Percentiles rank a stretch among this genome's conserved stretches.
phyloP scores from a whole-genome alignment of 176 grass and related monocot genomes.

The Bolboschoenus planiculmis region DNA sequence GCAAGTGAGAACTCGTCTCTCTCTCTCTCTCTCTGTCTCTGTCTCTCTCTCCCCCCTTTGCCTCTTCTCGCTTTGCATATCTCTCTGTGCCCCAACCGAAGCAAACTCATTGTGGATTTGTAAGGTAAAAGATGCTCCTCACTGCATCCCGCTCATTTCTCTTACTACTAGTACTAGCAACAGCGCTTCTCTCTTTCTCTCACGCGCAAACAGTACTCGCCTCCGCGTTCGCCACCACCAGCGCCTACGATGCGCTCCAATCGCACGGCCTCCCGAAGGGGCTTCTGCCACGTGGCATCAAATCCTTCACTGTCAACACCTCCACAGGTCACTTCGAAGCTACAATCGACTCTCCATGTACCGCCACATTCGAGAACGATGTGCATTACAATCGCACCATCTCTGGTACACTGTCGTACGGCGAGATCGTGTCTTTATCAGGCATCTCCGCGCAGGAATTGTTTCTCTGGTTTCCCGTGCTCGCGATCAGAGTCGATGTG shows the following conservation, averaged over 20 bases:
- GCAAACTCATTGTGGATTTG: too few species aligned
- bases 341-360: conserved; percentile 32
- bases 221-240: conserved; percentile 8
- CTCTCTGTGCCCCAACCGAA: neutral
- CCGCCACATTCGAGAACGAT: conserved; percentile 32
- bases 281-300: conserved; percentile 38
- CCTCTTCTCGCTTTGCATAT: neutral
- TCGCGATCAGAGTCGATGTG: conserved; percentile 45
- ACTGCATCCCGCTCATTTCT: neutral
- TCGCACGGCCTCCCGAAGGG: conserved; percentile 38
- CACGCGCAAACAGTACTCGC: neutral
- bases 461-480: conserved; percentile 65
- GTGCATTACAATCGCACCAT: conserved; percentile 55
- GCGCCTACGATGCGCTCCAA: conserved; percentile 40
- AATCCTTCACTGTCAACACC: conserved; percentile 20
- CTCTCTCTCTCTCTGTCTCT: neutral
- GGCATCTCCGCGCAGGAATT: conserved; percentile 47
- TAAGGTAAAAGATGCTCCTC: neutral
- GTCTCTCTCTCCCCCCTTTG: neutral
- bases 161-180: neutral
- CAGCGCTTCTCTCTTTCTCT: neutral
- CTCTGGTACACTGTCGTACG: conserved; percentile 29
- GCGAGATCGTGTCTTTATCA: conserved; percentile 33
- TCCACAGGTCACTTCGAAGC: conserved; percentile 41
- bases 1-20: neutral